Base-by-base conservation (phyloP, 805 yeast species). In the Cyberlindnera suaveolens region DNA sequence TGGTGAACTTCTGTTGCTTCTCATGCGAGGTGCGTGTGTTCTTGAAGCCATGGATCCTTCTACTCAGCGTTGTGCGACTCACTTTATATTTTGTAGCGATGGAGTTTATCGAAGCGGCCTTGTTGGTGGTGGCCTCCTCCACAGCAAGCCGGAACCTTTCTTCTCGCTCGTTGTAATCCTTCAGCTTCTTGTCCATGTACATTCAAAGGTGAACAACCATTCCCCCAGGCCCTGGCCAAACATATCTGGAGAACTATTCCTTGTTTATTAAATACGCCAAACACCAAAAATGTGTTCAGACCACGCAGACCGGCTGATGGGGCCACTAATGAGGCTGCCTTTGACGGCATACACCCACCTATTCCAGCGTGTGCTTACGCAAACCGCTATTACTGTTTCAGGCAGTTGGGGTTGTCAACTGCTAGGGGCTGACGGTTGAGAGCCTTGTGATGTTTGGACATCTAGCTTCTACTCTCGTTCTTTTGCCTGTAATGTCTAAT, bases 161-260 rank as follows among this genome's bases (percentile, higher is more conserved):
- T 37, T 57, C 61, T 29, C 61, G 51, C 38, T 56, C 60, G 44
- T 57, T 57, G 43, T 57, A 57, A 39, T 56, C 58, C 38, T 57
- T 56, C n/a, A 57, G 47, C 43, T 57, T 57, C 36, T 50, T 46
- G 44, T 57, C 61, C 14, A 50, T 53, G 47, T 48, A 56, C 53
- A 56, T 45, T 34, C 15, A 15, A 7, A 31, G 7, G 7, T 31
- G 8, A 14, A 17, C 33, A n/a, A 11, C 33, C 33, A n/a, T 31
- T 31, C 8, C 10, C 5, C 15, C 33, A 31, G 16, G 16, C 16
- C 15, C 16, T 31, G 8, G 16, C 9, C 14, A 31, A 14, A 31
- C 15, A n/a, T 6, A 13, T 31, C 15, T 15, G 33, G 16, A 31
- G 16, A 31, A 8, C 15, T 8, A 20, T 33, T 33, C 18, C 27